These are phyloP conservation scores for Aspergillus niger DNA, from an alignment of 2,329 filamentous ascomycete genomes.

Conservation along the genomic window DNA sequence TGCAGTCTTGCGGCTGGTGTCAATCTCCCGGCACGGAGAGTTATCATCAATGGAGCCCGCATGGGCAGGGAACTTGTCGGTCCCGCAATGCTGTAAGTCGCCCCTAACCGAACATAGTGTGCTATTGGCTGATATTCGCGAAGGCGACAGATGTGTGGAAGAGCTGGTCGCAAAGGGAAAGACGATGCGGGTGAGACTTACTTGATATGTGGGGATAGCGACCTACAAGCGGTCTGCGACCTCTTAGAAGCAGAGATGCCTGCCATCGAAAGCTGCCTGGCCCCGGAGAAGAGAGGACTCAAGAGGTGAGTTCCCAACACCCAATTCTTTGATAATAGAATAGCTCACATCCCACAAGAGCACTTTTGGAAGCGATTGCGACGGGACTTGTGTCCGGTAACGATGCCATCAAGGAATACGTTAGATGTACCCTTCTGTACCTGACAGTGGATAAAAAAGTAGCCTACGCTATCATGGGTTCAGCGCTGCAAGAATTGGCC, in stretches of 20 bases:
- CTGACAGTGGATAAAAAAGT: conserved; percentile 56
- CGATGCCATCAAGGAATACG: conserved; percentile 67
- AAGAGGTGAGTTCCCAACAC: conserved; percentile 55
- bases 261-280: conserved; percentile 67
- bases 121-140: conserved; percentile 24
- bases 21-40: conserved; percentile 70
- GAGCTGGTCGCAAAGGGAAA: conserved; percentile 76
- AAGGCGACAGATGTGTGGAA: conserved; percentile 74
- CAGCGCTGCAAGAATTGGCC: conserved; percentile 61
- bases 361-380: conserved; percentile 70
- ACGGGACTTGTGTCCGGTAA: conserved; percentile 67
- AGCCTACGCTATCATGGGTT: conserved; percentile 58
- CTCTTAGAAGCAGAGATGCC: conserved; percentile 74
- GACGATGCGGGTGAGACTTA: conserved; percentile 77
- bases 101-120: neutral
- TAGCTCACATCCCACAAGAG: conserved; percentile 48
- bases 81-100: conserved; percentile 67
- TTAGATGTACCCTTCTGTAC: conserved; percentile 67
- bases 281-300: conserved; percentile 66
- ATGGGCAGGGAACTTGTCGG: conserved; percentile 79
- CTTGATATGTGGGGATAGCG: conserved; percentile 68
- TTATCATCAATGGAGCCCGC: conserved; percentile 72
- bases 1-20: conserved; percentile 83
- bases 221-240: conserved; percentile 69
- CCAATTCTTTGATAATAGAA: neutral